Evolutionary conservation across 2,329 filamentous ascomycete genomes (phyloP).

Genomic region (Aspergillus costaricaensis): DNA sequence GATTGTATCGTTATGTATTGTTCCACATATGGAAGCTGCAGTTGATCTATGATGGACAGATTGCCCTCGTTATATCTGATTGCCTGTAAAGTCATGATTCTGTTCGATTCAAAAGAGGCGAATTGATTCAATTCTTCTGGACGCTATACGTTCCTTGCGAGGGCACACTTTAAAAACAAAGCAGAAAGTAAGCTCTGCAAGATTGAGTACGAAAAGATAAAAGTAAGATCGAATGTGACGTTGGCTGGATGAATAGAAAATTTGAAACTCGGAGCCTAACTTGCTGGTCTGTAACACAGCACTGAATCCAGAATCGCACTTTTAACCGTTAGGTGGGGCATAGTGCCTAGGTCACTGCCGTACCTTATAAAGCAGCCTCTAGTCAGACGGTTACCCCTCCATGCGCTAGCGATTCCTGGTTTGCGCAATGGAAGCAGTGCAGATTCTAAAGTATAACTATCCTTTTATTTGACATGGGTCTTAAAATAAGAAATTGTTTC

Average conservation of each 20-base stretch:
- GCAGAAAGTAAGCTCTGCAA: too few relatives aligned
- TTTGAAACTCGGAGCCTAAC: not conserved
- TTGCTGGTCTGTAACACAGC: not conserved
- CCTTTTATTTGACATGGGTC: too few relatives aligned
- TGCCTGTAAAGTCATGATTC: conserved; percentile 57
- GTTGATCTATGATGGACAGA: conserved; percentile 64
- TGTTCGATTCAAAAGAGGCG: not conserved
- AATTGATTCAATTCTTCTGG: not conserved
- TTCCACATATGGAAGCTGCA: conserved; percentile 62
- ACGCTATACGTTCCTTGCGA: not conserved
- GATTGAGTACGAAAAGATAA: not conserved
- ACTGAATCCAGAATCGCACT: not conserved
- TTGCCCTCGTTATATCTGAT: conserved; percentile 61
- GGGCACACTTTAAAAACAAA: not conserved
- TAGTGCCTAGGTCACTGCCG: not conserved
- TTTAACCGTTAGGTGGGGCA: not conserved
- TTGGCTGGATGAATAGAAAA: not conserved
- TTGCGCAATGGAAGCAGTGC: too few relatives aligned
- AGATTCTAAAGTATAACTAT: too few relatives aligned
- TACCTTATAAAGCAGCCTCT: too few relatives aligned
- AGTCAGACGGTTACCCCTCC: too few relatives aligned
- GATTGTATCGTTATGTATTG: conserved; percentile 57
- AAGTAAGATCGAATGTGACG: not conserved
- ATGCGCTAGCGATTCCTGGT: too few relatives aligned
- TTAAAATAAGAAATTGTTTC: too few relatives aligned